Evolutionary conservation across 495 filamentous ascomycete genomes (phyloP), one percentile per base, ranked within the genome.

Genomic region (Bryoglossum gracile): DNA sequence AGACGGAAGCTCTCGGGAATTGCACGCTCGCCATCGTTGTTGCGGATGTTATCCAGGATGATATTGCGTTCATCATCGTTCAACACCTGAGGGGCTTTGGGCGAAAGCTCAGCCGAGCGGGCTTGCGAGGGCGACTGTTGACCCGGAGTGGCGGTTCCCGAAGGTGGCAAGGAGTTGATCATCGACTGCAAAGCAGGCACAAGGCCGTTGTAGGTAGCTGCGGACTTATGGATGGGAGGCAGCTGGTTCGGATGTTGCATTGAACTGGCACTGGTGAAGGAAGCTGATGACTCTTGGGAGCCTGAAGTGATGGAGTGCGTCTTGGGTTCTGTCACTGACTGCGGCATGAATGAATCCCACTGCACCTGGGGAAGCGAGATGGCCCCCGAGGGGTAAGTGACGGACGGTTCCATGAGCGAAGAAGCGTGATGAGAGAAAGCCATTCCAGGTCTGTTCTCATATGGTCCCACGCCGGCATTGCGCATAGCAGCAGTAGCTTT

Each of bases 1-100:
- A 95, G 76, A 56, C 89, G 86, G 75, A 98, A 96, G 52, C 81
- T 86, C 33, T 89, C 86, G 11, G 88, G 81, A 43, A 95, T 80
- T n/a, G 85, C 81, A 46, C 81, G 79, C 55, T 94, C 86, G 57
- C 65, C 80, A 60, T 97, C 91, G 40, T 75, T 80, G 48, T 70
- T 71, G 54, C 81, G 83, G 63, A 98, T 89, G 52, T 89, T 89
- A 57, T 95, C 87, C 46, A 90, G 68, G 45, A 96, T 82, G 58
- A 80, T 73, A 57, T 81, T 81, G 50, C 87, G 81, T 65, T 95
- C 85, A 57, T 94, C 83, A 34, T 94, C 87, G 48, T 73, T 82
- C 54, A 68, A 58, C 37, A 84, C 71, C 63, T 88, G 84, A 45
- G 78, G 77, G 30, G 83, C 76, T 57, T 78, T 80, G 23, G 21